Evolutionary conservation across 768 basidiomycete species (phyloP), one percentile per base, ranked within the genome.

Genomic region (Suillus alpinus): DNA sequence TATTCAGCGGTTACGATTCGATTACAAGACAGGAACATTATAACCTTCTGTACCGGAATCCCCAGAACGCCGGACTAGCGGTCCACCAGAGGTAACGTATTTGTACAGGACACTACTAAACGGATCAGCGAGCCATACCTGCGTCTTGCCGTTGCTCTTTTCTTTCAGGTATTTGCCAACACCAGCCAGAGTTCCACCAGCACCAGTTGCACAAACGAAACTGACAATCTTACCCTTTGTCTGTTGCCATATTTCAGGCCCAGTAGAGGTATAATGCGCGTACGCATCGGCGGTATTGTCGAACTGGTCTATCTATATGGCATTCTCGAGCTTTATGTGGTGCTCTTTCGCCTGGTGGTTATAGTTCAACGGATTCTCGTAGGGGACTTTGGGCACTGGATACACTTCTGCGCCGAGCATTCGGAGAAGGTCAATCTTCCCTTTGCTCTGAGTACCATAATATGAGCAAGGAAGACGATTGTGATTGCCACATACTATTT

Each of bases 351-450:
- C 96, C 76, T 95, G 94, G 77, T 98, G 97, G 74, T 99, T 99
- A 80, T 98, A 99, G 78, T 98, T 98, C 62, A 81, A 73, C 6
- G 95, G 94, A 75, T 99, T 88, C 68, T 97, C 95, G 72, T 91
- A 98, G 12, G n/a, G n/a, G 96, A 99, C 96, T 2, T 95, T 95
- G n/a, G 96, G 94, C 2, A 99, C 97, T 36, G 96, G 92, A 68
- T 92, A 81, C 36, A 99, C 96, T 67, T 98, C 95, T 6, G 96
- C 96, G 36, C 96, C 96, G 26, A 99, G 84, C 95, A 99, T 96
- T 59, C 88, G 88, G 58, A 99, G 81, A 31, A 99, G 86, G 75
- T 99, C 96, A 58, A 98, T 97, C 80, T 99, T 99, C 72, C 98
- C 96, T 78, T 96, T 95, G 71, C 91, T 94, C n/a, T n/a, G n/a